Base-by-base conservation (phyloP, 1,284 basidiomycete species). In the Ceratobasidium sp. region DNA sequence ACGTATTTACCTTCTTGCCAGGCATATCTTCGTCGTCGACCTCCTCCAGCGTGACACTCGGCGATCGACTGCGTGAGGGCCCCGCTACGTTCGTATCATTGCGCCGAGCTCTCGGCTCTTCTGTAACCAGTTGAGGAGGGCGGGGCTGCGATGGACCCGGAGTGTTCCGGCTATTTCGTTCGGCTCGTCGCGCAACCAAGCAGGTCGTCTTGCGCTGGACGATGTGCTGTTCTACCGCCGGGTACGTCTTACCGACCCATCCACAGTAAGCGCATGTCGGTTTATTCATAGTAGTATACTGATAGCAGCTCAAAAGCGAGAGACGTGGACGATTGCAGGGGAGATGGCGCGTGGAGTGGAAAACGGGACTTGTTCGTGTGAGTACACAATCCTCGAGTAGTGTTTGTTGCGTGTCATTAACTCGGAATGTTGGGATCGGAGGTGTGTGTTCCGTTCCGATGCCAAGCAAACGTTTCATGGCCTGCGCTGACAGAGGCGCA, bases 11-110 rank as follows among this genome's bases (percentile, higher is more conserved):
- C 7, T 5, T 6, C 5, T 15, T 20, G 13, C 39, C 39, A 40
- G 60, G 28, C 33, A 39, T 39, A 63, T 63, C 33, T 39, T 39
- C 60, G 39, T 63, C 60, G 10, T 63, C 60, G 13, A 63, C 33
- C 33, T 63, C 60, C 39, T 63, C 60, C 10, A 63, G 60, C 40
- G 33, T 63, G 15, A 63, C 60, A 42, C 60, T 63, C 3, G 60
- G 60, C 39, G 39, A 15, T n/a, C 60, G 60, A 39, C 28, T 9
- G 20, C 6, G 28, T 9, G 60, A 63, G 56, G 28, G 56, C 28
- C 7, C 56, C 20, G 23, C 23, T 13, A 18, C 28, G 56, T 33
- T 58, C 20, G 60, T 20, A 15, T 39, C 13, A 63, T 53, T 53
- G 51, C 51, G 46, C 46, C 18, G 7, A 18, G 46, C 46, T 49